These are phyloP conservation scores for Camillea tinctor DNA, from an alignment of 2,329 filamentous ascomycete genomes.

Conservation along the genomic window DNA sequence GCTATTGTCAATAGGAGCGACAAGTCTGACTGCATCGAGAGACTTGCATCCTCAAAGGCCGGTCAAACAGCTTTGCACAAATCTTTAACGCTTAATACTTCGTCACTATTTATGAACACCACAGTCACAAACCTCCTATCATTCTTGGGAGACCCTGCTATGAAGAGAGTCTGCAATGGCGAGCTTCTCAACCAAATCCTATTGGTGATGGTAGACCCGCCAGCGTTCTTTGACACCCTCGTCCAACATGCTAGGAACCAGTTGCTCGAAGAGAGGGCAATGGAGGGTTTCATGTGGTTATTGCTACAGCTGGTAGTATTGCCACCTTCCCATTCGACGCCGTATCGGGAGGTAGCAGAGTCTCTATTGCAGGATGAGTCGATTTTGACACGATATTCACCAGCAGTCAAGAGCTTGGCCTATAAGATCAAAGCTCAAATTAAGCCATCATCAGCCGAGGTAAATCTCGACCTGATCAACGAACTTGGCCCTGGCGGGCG, in stretches of 20 bases:
- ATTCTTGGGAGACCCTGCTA: constrained; percentile 13
- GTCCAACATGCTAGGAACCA: constrained; percentile 26
- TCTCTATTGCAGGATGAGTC: constrained; percentile 24
- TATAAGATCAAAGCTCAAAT: constrained; percentile 15
- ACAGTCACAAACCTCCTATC: constrained; percentile 9
- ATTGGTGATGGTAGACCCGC: constrained; percentile 47
- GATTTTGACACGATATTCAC: constrained; percentile 4
- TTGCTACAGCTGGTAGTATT: constrained; percentile 42
- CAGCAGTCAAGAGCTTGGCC: constrained; percentile 1
- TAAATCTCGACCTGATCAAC: not conserved
- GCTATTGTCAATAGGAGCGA: constrained; percentile 17
- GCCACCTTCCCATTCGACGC: constrained; percentile 25
- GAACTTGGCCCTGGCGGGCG: constrained; percentile 48
- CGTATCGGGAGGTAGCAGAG: constrained; percentile 28
- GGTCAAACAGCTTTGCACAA: constrained; percentile 17
- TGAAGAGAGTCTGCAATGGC: constrained; percentile 15
- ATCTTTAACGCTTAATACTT: constrained; percentile 8
- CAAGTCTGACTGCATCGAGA: constrained; percentile 21
- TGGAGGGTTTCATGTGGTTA: constrained; percentile 41
- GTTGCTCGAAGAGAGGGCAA: constrained; percentile 27
- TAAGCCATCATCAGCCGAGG: constrained; percentile 4
- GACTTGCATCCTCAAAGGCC: constrained; percentile 15
- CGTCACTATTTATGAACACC: constrained; percentile 10
- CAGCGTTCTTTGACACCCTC: constrained; percentile 46
- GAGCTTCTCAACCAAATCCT: constrained; percentile 44